These are phyloP conservation scores for Liriodendron chinense DNA, from an alignment of 164 flowering plant species.

Conservation along the genomic window DNA sequence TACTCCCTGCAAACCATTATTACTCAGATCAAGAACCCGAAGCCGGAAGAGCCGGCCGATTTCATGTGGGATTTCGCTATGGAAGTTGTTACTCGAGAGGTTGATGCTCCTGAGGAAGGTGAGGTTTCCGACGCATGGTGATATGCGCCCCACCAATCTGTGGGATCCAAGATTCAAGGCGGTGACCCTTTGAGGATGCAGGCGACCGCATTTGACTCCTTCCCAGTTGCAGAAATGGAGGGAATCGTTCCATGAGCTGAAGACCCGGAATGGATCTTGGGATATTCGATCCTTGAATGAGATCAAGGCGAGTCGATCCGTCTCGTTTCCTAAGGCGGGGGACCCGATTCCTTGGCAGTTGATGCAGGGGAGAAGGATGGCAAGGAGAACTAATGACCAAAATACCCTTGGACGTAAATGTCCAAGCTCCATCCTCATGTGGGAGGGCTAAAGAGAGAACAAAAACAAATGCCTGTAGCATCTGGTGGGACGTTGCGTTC, in stretches of 20 bases:
- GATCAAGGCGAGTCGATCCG: constrained; percentile 3
- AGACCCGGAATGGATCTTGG: not conserved
- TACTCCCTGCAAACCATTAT: not conserved
- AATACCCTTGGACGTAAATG: no score
- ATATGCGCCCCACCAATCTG: not conserved
- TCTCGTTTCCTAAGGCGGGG: not conserved
- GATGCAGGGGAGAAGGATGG: no score
- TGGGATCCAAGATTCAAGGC: not conserved
- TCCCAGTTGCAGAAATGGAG: constrained; percentile 2
- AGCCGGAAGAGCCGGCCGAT: constrained; percentile 6
- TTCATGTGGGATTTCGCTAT: constrained; percentile 11
- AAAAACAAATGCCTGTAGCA: no score
- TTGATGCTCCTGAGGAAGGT: not conserved
- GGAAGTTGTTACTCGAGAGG: constrained; percentile 1
- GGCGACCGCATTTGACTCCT: constrained; percentile 6
- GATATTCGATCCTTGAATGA: not conserved
- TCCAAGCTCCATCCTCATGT: no score
- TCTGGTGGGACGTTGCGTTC: no score
- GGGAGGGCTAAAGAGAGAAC: no score
- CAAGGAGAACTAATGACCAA: no score
- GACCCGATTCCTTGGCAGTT: no score
- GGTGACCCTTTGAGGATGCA: not conserved
- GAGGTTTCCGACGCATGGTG: constrained; percentile 13
- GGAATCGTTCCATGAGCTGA: constrained; percentile 2
- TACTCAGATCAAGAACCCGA: not conserved